A percentile compares a stretch with the other conserved stretches of the same genome.
These are phyloP conservation scores for Fraxinus velutina DNA, from an alignment of 305 asterid genomes.

Conservation along the genomic window DNA sequence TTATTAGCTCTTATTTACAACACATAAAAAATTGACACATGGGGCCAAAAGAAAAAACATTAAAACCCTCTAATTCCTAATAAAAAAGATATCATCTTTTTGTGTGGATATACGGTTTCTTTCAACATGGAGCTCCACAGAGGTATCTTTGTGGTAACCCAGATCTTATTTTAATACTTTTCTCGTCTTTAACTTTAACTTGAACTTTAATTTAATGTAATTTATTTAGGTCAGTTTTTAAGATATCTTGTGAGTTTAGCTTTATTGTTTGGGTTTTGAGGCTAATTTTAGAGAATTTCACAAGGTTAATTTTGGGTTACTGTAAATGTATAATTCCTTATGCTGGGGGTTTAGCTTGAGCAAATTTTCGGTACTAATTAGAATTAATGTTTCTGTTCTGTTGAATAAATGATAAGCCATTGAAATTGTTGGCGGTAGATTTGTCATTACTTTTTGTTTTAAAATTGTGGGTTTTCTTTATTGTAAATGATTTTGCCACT, in stretches of 20 bases:
- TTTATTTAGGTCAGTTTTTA: constrained; percentile 23
- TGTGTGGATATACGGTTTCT: constrained; percentile 38
- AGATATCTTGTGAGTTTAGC: constrained; percentile 48
- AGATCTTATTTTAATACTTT: constrained; percentile 40
- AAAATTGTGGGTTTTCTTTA: background rate
- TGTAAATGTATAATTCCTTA: background rate
- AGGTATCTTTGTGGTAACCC: constrained; percentile 45
- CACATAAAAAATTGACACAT: background rate
- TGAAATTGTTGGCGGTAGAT: background rate
- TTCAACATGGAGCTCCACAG: constrained; percentile 50
- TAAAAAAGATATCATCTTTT: constrained; percentile 2
- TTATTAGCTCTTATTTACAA: background rate
- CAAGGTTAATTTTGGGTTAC: background rate
- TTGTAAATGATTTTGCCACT: background rate
- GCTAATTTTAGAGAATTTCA: constrained; percentile 20
- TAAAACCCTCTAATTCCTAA: background rate
- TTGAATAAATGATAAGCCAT: constrained; percentile 7
- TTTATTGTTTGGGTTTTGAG: constrained; percentile 30
- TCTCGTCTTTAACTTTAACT: background rate
- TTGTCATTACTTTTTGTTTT: constrained; percentile 1
- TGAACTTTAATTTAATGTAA: background rate
- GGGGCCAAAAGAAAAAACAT: background rate
- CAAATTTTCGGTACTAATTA: constrained; percentile 13
- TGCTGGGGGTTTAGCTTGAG: background rate
- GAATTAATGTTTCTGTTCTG: constrained; percentile 8